phyloP scores from a whole-genome alignment of 2,329 filamentous ascomycete species.

The Monosporascus sp. region DNA sequence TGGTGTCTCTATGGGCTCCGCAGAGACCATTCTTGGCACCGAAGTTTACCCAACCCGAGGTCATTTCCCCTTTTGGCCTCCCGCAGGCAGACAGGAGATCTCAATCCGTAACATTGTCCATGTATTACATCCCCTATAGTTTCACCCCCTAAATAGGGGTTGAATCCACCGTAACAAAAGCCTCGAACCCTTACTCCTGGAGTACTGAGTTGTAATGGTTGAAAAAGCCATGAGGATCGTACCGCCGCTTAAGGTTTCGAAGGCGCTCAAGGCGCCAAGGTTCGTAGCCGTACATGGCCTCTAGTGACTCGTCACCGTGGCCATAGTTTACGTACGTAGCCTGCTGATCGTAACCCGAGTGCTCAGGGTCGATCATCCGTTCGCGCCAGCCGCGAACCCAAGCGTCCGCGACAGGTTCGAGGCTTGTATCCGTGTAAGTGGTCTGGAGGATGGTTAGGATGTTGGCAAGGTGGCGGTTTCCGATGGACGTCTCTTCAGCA shows the following conservation, averaged over 20 bases:
- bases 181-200: too few species aligned
- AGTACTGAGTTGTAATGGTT: not conserved
- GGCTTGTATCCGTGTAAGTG: conserved; percentile 3
- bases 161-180: too few species aligned
- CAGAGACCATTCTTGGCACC: too few species aligned
- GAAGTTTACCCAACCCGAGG: too few species aligned
- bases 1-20: too few species aligned
- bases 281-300: conserved; percentile 10
- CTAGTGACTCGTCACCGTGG: conserved; percentile 7
- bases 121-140: too few species aligned
- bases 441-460: conserved; percentile 3
- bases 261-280: conserved; percentile 7
- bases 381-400: conserved; percentile 5
- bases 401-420: not conserved
- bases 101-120: too few species aligned
- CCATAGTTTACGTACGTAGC: conserved; percentile 10
- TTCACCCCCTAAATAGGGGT: too few species aligned
- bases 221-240: conserved; percentile 8
- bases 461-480: conserved; percentile 4
- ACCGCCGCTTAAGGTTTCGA: conserved; percentile 4
- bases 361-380: not conserved
- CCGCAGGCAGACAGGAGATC: too few species aligned
- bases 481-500: conserved; percentile 1
- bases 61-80: too few species aligned
- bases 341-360: conserved; percentile 6